These are phyloP conservation scores for Podaxis rugospora DNA, from an alignment of 768 basidiomycete genomes.

Conservation along the genomic window DNA sequence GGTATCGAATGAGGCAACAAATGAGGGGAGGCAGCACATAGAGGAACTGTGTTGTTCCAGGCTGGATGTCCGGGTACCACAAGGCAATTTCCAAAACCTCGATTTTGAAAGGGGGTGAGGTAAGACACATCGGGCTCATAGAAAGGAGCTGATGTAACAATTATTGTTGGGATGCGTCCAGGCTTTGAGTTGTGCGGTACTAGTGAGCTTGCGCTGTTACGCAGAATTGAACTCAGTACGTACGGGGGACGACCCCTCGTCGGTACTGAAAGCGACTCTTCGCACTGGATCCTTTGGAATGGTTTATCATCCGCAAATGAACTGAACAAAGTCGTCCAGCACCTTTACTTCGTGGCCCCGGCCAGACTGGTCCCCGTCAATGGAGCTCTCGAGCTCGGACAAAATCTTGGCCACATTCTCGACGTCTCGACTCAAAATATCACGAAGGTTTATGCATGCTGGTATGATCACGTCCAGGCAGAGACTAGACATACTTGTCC, in stretches of 20 bases:
- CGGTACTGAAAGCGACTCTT: not conserved
- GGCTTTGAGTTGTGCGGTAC: not conserved
- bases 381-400: constrained; percentile 31
- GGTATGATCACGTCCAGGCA: constrained; percentile 28
- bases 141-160: constrained; percentile 43
- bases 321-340: too few species aligned
- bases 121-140: constrained; percentile 35
- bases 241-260: too few species aligned
- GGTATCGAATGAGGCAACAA: constrained; percentile 21
- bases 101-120: constrained; percentile 51
- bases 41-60: constrained; percentile 40
- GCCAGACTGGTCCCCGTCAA: not conserved
- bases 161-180: constrained; percentile 23
- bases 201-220: not conserved
- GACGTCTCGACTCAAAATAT: constrained; percentile 32
- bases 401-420: constrained; percentile 38
- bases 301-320: too few species aligned
- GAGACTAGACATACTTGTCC: constrained; percentile 14
- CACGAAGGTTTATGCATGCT: constrained; percentile 30
- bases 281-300: not conserved
- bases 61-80: constrained; percentile 44
- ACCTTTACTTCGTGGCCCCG: not conserved
- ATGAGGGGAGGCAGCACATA: constrained; percentile 29
- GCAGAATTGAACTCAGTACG: not conserved
- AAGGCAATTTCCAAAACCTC: constrained; percentile 45